Conservation (phyloP, 2,329 filamentous ascomycete species). For the Trichophyton equinum region DNA sequence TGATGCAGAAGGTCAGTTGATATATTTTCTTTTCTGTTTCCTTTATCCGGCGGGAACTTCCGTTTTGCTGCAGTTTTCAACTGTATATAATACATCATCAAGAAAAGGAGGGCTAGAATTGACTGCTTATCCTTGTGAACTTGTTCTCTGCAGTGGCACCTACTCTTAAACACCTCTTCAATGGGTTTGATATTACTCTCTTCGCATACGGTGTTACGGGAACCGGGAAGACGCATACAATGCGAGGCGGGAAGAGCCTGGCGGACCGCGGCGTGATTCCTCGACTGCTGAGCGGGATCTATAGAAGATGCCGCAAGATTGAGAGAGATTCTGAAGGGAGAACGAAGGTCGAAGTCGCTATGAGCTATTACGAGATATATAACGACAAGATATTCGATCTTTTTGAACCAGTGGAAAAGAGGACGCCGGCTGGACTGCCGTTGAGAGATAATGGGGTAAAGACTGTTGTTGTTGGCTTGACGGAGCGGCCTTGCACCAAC, state of each 20-base stretch:
- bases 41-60: too few species aligned
- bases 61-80: not conserved
- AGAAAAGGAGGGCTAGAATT: not conserved
- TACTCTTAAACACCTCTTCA: constrained; percentile 79
- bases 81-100: not conserved
- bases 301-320: constrained; percentile 72
- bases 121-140: not conserved
- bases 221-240: constrained; percentile 90
- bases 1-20: constrained; percentile 63
- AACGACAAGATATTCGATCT: constrained; percentile 91
- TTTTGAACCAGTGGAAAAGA: constrained; percentile 76
- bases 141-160: constrained; percentile 54
- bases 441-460: constrained; percentile 77
- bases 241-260: constrained; percentile 79
- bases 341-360: constrained; percentile 57
- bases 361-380: constrained; percentile 95
- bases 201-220: constrained; percentile 91
- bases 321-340: constrained; percentile 62
- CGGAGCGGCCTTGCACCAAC: constrained; percentile 67
- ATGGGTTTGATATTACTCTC: constrained; percentile 70
- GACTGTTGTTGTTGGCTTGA: constrained; percentile 74
- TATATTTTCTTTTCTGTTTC: not conserved
- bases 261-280: constrained; percentile 82
- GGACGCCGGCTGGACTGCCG: constrained; percentile 65
- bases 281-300: constrained; percentile 70